Evolutionary conservation across 73 alveolate species (phyloP), one percentile per base, ranked within the genome.

Genomic region (Symbiodinium pilosum): DNA sequence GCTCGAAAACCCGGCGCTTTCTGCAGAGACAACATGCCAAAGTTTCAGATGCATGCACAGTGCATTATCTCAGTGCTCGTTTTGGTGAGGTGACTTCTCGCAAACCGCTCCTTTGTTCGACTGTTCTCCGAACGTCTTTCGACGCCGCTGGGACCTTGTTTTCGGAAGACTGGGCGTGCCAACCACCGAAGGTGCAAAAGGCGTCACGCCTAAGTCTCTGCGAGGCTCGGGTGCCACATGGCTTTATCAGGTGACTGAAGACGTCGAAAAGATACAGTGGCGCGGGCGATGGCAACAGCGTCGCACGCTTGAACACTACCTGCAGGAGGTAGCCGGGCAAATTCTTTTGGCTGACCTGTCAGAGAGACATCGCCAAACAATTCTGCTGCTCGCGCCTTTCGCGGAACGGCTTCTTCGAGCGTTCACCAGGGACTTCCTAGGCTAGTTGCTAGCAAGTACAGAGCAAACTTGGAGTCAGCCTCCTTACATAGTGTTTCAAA

Each of bases 21-120:
- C 34, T 87, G 94, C 52, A 9, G 39, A 54, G 94, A 18, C 94
- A 87, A 42, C 94, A 87, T 34, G 94, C 94, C n/a, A 36, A 43
- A 3, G 40, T 87, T 34, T 47, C 68, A 38, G 94, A 87, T 18
- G 56, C 26, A 4, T 4, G 40, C 56, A 59, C 94, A 0, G 94
- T 87, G 6, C 16, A 20, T 30, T 87, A 54, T 30, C 77, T 87
- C 34, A 73, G 20, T 41, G 41, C 26, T 0, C 42, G 41, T 3
- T 84, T 84, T 24, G 92, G 92, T 20, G 47, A 38, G 30, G 34
- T 38, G 2, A 36, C 52, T 56, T 8, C 14, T 8, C 73, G 39
- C 3, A 26, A 26, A 9, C 87, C 41, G 34, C 28, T 4, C 30
- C 30, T 1, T 43, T 85, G 20, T 41, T 43, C 75, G 28, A 56